These are phyloP conservation scores for Serendipita indica DNA, from an alignment of 768 basidiomycete species.

Conservation along the genomic window DNA sequence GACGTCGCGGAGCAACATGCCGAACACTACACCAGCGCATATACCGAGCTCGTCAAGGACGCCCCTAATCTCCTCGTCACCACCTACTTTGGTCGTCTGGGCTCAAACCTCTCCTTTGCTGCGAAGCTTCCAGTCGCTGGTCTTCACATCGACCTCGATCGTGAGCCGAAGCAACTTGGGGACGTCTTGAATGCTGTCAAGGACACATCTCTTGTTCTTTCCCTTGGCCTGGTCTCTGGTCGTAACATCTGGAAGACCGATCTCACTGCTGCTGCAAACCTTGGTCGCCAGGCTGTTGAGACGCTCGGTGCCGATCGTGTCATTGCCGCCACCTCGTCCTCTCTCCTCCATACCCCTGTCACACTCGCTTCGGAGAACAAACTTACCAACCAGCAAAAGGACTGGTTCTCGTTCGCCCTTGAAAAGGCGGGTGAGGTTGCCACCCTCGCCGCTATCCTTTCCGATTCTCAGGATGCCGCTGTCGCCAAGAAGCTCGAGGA, in stretches of 20 bases:
- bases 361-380: constrained; percentile 86
- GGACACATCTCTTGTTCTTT: constrained; percentile 63
- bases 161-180: constrained; percentile 81
- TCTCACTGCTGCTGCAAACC: constrained; percentile 65
- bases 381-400: constrained; percentile 74
- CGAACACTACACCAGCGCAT: constrained; percentile 66
- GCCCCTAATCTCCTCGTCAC: constrained; percentile 87
- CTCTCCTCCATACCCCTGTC: constrained; percentile 95
- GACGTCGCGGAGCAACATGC: constrained; percentile 66
- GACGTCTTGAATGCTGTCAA: constrained; percentile 71
- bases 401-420: constrained; percentile 97
- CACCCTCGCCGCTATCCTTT: constrained; percentile 67
- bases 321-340: constrained; percentile 90
- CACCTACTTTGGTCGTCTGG: constrained; percentile 95
- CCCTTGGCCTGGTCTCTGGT: constrained; percentile 91
- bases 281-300: constrained; percentile 71
- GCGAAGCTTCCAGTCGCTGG: constrained; percentile 86
- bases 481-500: constrained; percentile 65
- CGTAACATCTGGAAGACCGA: constrained; percentile 99
- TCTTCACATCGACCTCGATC: constrained; percentile 93
- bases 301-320: constrained; percentile 76
- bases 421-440: constrained; percentile 93
- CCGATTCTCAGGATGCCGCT: constrained; percentile 64
- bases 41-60: constrained; percentile 63
- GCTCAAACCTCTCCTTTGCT: constrained; percentile 74